phyloP scores from a whole-genome alignment of 176 grass and related monocot genomes.

The Raddia guianensis region DNA sequence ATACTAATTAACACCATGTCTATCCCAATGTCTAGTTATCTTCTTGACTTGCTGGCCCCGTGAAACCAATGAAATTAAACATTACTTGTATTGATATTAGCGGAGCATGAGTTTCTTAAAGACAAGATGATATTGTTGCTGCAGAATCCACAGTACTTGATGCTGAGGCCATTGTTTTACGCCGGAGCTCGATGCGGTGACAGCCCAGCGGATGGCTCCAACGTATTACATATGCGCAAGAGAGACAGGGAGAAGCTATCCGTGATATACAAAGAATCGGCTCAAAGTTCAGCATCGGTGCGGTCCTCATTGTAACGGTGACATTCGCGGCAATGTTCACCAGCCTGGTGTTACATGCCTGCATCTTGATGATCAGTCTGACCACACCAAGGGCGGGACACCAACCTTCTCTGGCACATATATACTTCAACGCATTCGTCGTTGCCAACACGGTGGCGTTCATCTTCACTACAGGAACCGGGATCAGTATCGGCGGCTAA shows the following conservation, averaged over 20 bases:
- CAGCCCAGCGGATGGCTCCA: background rate
- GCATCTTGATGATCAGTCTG: background rate
- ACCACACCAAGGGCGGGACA: background rate
- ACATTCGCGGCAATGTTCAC: background rate
- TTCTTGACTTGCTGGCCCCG: no score
- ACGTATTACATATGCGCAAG: background rate
- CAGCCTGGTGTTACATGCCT: background rate
- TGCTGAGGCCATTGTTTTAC: background rate
- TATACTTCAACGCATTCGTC: background rate
- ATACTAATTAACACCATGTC: background rate
- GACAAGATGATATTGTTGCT: background rate
- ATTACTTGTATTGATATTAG: no score
- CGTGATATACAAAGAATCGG: background rate
- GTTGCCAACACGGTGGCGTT: background rate
- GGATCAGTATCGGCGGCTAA: no score
- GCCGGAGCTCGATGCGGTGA: slow-evolving; percentile 34
- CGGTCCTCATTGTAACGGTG: slow-evolving; percentile 32
- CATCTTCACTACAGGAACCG: background rate
- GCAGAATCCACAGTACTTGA: background rate
- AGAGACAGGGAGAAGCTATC: background rate
- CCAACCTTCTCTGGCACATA: background rate
- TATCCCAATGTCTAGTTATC: no score
- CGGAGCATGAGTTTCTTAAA: no score
- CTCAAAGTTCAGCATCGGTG: slow-evolving; percentile 32
- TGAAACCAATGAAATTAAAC: no score